Base-by-base conservation (phyloP, 2,329 filamentous ascomycete species). In the Cadophora gregata region DNA sequence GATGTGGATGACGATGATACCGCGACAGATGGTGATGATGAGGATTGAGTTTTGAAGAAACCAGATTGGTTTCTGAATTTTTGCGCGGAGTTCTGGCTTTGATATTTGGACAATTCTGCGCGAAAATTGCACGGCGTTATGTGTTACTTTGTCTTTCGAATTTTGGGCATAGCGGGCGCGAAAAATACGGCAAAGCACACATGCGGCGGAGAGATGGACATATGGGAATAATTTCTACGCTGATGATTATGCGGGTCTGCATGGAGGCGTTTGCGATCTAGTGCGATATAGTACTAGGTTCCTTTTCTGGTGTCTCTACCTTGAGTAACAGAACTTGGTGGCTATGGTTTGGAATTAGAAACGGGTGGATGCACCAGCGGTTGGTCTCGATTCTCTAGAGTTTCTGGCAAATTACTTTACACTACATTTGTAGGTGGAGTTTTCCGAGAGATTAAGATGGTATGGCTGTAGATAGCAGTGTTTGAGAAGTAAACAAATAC, bases 11-110 rank as follows among this genome's bases (percentile, higher is more conserved):
- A 73, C 3, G 70, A 73, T 14, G 70, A 73, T 31, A 73, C 71
- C 9, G 70, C 70, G 27, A 74, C 71, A 5, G 72, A 73, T 19
- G 69, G 66, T 10, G 69, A 75, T 31, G 73, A 75, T 31, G 66
- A 71, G 69, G 65, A 72, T 36, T 65, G 27, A 68, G 42, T 62
- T 5, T 16, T 19, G 1, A 6, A 19, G 7, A 21, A 47, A 10
- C 9, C 7, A 21, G 42, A 19, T 42, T 19, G 21, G 33, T 38
- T 29, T 21, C 16, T 65, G 38, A 21, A 63, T 21, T 36, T 59
- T 59, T 27, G 59, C 50, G n/a, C 16, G 60, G 50, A 12, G 50
- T 66, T 56, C 16, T 62, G 59, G 59, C n/a, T 62, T 42, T 53
- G 47, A 51, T 51, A 53, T n/a, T 36, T 38, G 47, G 45, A 21